Percentiles rank a stretch among this genome's conserved stretches.
phyloP scores from a whole-genome alignment of 164 flowering plant species.

The Chloranthus sessilifolius region DNA sequence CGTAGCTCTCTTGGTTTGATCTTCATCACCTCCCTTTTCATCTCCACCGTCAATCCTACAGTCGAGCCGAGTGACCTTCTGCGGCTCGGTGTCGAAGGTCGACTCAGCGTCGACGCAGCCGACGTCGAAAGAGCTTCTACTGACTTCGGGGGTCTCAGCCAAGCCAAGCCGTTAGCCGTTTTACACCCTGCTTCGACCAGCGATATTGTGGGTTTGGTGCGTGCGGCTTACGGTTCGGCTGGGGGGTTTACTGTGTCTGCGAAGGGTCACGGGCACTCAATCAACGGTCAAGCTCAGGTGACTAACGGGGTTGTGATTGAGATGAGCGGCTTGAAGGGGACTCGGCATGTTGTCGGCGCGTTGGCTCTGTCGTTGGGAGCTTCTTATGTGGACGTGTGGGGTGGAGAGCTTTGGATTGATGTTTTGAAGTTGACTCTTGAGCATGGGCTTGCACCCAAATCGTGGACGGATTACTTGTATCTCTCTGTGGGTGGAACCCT shows the following conservation, averaged over 20 bases:
- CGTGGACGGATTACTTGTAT: conserved; percentile 98
- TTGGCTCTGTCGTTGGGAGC: not conserved
- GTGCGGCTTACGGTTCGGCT: conserved; percentile 36
- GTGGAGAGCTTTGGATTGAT: conserved; percentile 95
- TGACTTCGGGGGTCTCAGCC: conserved; percentile 56
- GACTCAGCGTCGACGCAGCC: conserved; percentile 38
- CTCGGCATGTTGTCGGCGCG: conserved; percentile 1
- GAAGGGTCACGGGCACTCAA: conserved; percentile 90
- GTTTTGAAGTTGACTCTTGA: conserved; percentile 55
- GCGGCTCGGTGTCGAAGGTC: conserved; percentile 38
- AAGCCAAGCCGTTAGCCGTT: conserved; percentile 57
- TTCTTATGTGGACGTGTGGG: conserved; percentile 83
- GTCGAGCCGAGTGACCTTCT: conserved; percentile 38
- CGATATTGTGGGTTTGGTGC: conserved; percentile 48
- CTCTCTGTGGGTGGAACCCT: conserved; percentile 91
- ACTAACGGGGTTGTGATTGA: conserved; percentile 62
- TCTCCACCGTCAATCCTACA: conserved; percentile 53
- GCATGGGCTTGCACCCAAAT: conserved; percentile 73
- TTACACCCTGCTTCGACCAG: conserved; percentile 53
- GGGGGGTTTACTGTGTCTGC: conserved; percentile 67
- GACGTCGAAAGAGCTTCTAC: conserved; percentile 50
- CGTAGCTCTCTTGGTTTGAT: conserved; percentile 38
- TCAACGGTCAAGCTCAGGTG: conserved; percentile 82
- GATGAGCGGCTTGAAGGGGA: conserved; percentile 38
- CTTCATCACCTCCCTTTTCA: conserved; percentile 43